These are phyloP conservation scores for Phylloporus sp. DNA, from an alignment of 768 basidiomycete genomes.

Conservation along the genomic window DNA sequence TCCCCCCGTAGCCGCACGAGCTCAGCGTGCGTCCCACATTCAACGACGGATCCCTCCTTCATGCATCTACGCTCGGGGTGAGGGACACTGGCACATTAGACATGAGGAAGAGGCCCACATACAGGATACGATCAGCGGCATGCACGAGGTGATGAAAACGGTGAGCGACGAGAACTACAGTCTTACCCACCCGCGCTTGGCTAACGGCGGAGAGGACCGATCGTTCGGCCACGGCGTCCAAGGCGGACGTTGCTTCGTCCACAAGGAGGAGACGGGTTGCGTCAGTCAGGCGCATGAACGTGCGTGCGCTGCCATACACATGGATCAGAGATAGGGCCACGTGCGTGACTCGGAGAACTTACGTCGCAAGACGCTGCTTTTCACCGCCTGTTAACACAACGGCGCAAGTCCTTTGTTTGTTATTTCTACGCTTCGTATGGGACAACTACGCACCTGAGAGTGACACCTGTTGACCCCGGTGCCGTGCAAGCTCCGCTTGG, in stretches of 20 bases:
- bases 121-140: slow-evolving; percentile 53
- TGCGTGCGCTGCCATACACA: slow-evolving; percentile 36
- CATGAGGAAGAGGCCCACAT: slow-evolving; percentile 12
- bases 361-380: slow-evolving; percentile 49
- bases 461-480: slow-evolving; percentile 21
- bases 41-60: slow-evolving; percentile 31
- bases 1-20: slow-evolving; percentile 21
- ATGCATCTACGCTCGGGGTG: slow-evolving; percentile 23
- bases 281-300: slow-evolving; percentile 38
- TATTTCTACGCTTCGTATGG: background rate
- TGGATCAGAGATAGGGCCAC: background rate
- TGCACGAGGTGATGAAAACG: slow-evolving; percentile 48
- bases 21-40: slow-evolving; percentile 28
- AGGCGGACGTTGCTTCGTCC: slow-evolving; percentile 56
- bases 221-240: slow-evolving; percentile 54
- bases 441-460: slow-evolving; percentile 14
- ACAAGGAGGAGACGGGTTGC: slow-evolving; percentile 46
- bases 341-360: slow-evolving; percentile 15
- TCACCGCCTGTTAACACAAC: slow-evolving; percentile 35
- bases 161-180: slow-evolving; percentile 55
- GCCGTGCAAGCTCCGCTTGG: slow-evolving; percentile 18
- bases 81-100: background rate
- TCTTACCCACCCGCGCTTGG: slow-evolving; percentile 41
- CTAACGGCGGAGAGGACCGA: slow-evolving; percentile 42
- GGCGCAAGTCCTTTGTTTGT: background rate